A percentile compares a stretch with the other conserved stretches of the same genome.
phyloP scores from a whole-genome alignment of 441 rosid species.

The Dalechampia spathulata region DNA sequence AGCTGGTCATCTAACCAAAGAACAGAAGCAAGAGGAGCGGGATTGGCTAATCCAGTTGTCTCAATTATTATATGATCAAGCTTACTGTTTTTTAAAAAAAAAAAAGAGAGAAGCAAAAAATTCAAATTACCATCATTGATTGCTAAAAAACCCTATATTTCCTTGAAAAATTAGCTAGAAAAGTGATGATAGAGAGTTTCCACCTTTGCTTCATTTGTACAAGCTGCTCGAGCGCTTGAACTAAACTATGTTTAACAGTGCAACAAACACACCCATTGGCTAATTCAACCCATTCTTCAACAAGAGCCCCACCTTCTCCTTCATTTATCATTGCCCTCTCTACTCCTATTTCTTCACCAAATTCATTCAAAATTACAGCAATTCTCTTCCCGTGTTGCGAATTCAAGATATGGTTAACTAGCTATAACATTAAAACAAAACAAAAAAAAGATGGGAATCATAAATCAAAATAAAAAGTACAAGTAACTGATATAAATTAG shows the following conservation, averaged over 20 bases:
- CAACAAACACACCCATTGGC: constrained; percentile 93
- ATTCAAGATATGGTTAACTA: constrained; percentile 69
- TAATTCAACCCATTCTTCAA: constrained; percentile 96
- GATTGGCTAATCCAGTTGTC: constrained; percentile 95
- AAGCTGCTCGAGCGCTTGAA: constrained; percentile 91
- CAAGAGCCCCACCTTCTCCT: constrained; percentile 74
- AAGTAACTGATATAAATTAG: too few relatives aligned
- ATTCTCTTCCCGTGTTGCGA: constrained; percentile 86
- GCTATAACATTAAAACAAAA: constrained; percentile 30
- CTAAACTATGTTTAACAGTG: constrained; percentile 89
- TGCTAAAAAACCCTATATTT: not conserved
- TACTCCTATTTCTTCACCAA: constrained; percentile 94
- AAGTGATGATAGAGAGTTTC: not conserved
- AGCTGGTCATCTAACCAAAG: constrained; percentile 97
- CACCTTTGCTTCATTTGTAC: constrained; percentile 78
- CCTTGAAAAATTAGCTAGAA: not conserved
- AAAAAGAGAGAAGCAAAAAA: too few relatives aligned
- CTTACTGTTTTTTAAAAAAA: too few relatives aligned
- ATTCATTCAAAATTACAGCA: constrained; percentile 91
- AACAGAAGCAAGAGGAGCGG: constrained; percentile 88
- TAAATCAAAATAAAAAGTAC: not conserved
- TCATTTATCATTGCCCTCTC: constrained; percentile 98
- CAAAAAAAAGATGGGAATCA: too few relatives aligned
- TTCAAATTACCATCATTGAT: not conserved
- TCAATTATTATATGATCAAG: constrained; percentile 91